These are phyloP conservation scores for Calophaca sinica DNA, from an alignment of 306 rosid species.

Conservation along the genomic window DNA sequence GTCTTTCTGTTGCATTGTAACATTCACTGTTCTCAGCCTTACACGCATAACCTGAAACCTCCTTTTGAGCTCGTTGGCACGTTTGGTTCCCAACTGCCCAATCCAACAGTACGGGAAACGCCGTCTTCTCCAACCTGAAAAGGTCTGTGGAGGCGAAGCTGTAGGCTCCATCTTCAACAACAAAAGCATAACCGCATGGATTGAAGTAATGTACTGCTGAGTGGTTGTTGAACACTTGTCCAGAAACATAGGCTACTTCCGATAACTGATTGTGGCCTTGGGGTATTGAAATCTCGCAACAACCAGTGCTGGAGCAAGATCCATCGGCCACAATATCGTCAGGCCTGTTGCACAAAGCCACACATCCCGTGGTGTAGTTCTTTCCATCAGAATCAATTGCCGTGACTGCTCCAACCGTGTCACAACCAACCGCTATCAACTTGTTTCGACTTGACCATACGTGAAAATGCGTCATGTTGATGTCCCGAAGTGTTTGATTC, in stretches of 20 bases:
- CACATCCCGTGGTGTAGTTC: neutral
- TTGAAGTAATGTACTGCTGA: too few relatives aligned
- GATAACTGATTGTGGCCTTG: neutral
- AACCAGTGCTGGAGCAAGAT: slow-evolving; percentile 26
- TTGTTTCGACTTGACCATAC: slow-evolving; percentile 36
- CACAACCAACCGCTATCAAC: slow-evolving; percentile 10
- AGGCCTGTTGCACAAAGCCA: neutral
- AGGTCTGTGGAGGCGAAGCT: too few relatives aligned
- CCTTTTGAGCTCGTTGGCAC: too few relatives aligned
- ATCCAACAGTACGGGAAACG: too few relatives aligned
- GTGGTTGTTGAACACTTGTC: too few relatives aligned
- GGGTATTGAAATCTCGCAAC: slow-evolving; percentile 38
- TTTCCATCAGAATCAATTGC: neutral
- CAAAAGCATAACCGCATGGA: too few relatives aligned
- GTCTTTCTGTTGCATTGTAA: too few relatives aligned
- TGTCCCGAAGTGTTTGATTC: fast-evolving
- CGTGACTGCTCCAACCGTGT: neutral
- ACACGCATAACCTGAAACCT: too few relatives aligned
- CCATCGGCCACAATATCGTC: neutral
- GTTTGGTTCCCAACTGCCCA: too few relatives aligned
- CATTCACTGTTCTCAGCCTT: too few relatives aligned
- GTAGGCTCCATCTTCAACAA: too few relatives aligned
- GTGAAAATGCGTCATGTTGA: neutral
- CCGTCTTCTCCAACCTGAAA: too few relatives aligned
- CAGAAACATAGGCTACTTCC: neutral